Percentiles rank a stretch among this genome's conserved stretches.
phyloP scores from a whole-genome alignment of 164 flowering plant species.

The Tetrastigma voinierianum region DNA sequence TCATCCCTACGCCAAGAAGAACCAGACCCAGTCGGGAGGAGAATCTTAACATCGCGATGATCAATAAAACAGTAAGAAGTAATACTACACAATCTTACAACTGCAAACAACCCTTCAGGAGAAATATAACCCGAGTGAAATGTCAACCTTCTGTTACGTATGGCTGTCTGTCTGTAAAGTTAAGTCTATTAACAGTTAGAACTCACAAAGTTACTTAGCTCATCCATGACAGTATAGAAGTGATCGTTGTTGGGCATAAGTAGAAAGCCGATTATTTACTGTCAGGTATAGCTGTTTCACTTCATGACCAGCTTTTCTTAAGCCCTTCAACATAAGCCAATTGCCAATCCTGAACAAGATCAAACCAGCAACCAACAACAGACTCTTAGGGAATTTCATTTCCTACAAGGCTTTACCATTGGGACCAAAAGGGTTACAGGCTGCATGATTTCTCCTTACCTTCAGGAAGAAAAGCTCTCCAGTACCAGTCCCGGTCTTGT shows the following conservation, averaged over 20 bases:
- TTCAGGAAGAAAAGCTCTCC: constrained; percentile 82
- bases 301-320: constrained; percentile 54
- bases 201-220: constrained; percentile 63
- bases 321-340: constrained; percentile 71
- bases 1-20: constrained; percentile 8
- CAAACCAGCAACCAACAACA: constrained; percentile 77
- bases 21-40: constrained; percentile 15
- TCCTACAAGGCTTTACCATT: constrained; percentile 52
- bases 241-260: constrained; percentile 76
- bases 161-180: constrained; percentile 24
- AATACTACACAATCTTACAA: constrained; percentile 31
- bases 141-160: constrained; percentile 37
- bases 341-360: constrained; percentile 83
- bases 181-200: constrained; percentile 42
- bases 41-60: constrained; percentile 8
- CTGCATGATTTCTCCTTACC: constrained; percentile 82
- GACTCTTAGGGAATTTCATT: constrained; percentile 69
- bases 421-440: constrained; percentile 82
- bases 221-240: constrained; percentile 73
- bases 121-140: constrained; percentile 15
- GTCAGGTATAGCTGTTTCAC: constrained; percentile 67
- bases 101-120: constrained; percentile 19
- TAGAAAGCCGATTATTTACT: constrained; percentile 85
- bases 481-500: constrained; percentile 79
- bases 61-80: constrained; percentile 19